A percentile compares a stretch with the other conserved stretches of the same genome.
Conservation (phyloP, 805 yeast species). For the Candida krabiensis region DNA sequence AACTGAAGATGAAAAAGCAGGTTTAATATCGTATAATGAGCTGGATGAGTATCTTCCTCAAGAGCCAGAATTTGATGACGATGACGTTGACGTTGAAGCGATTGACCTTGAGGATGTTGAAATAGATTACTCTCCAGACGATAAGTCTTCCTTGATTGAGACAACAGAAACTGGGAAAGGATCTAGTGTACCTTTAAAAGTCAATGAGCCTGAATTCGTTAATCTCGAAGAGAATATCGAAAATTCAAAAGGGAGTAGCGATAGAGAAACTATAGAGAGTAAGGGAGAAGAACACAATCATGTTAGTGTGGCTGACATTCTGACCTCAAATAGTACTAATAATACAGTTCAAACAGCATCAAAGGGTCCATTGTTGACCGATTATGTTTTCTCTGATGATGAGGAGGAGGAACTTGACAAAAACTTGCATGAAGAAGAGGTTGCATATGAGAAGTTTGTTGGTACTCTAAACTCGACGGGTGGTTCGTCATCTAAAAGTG, state of each 20-base stretch:
- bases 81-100: conserved; percentile 10
- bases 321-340: not conserved
- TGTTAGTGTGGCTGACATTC: not conserved
- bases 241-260: too few relatives aligned
- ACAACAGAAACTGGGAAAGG: not conserved
- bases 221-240: too few relatives aligned
- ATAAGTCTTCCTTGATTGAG: not conserved
- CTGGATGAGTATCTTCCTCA: conserved; percentile 38
- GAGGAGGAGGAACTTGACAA: conserved; percentile 71
- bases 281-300: not conserved
- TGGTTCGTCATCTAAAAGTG: conserved; percentile 17
- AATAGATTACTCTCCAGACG: not conserved
- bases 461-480: conserved; percentile 27
- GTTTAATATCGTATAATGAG: conserved; percentile 52
- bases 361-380: conserved; percentile 26
- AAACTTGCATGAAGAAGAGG: conserved; percentile 67
- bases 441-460: conserved; percentile 67
- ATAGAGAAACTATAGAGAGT: too few relatives aligned
- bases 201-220: not conserved
- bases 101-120: conserved; percentile 5
- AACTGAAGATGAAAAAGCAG: conserved; percentile 46
- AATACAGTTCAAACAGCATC: not conserved
- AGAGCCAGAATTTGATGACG: conserved; percentile 10
- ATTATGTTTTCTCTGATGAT: conserved; percentile 71
- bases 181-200: not conserved